These are phyloP conservation scores for Bidens hawaiensis DNA, from an alignment of 140 eudicot species.

Conservation along the genomic window DNA sequence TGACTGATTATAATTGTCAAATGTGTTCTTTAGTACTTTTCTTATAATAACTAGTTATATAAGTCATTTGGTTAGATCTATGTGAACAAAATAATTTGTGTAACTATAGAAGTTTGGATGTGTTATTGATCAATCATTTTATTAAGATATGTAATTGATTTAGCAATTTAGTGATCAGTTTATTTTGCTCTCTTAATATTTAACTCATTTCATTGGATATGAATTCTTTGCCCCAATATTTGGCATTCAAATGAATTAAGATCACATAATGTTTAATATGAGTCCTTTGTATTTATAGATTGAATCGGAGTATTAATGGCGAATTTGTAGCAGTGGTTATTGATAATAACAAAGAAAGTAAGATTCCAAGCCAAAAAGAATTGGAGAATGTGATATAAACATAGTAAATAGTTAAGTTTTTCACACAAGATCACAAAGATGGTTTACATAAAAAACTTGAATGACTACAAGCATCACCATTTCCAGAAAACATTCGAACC, in stretches of 20 bases:
- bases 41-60: not conserved
- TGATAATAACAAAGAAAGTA: not conserved
- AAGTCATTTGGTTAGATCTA: not conserved
- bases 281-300: no score
- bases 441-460: slow-evolving; percentile 18
- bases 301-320: no score
- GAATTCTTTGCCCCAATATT: no score
- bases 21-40: not conserved
- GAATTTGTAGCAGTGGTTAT: not conserved
- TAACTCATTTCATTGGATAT: not conserved
- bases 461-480: slow-evolving; percentile 48
- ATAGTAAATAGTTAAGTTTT: slow-evolving; percentile 18
- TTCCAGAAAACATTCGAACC: slow-evolving; percentile 99
- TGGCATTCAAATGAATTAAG: no score
- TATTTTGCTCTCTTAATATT: not conserved
- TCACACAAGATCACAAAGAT: slow-evolving; percentile 18
- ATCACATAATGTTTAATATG: no score
- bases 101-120: not conserved
- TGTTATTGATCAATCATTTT: not conserved
- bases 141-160: not conserved
- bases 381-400: slow-evolving; percentile 18
- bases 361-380: not conserved
- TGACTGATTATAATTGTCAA: not conserved
- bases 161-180: not conserved
- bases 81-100: not conserved